phyloP scores from a whole-genome alignment of 108 stramenopile genomes.

The Chaetoceros tenuissimus region DNA sequence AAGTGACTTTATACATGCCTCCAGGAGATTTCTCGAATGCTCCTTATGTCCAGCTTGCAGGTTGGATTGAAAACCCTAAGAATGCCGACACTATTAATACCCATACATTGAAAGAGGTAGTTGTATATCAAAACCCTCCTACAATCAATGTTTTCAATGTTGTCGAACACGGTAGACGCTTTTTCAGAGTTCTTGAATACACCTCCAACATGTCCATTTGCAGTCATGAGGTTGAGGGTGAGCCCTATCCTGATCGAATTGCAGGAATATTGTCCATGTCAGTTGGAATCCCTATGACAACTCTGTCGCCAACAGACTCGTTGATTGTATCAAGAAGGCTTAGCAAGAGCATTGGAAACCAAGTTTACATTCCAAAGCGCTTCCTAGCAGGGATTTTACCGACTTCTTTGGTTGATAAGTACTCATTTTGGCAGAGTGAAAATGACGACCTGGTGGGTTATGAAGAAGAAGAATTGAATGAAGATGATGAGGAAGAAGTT shows the following conservation, averaged over 20 bases:
- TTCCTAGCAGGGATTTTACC: conserved; percentile 91
- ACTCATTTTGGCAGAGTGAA: conserved; percentile 95
- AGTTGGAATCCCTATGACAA: conserved; percentile 84
- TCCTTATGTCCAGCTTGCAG: conserved; percentile 78
- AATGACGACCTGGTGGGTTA: conserved; percentile 87
- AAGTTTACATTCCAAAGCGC: conserved; percentile 78
- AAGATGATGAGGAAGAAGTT: conserved; percentile 33
- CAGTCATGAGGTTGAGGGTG: conserved; percentile 83
- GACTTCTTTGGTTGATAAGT: conserved; percentile 84
- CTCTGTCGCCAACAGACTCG: conserved; percentile 63
- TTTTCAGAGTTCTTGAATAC: conserved; percentile 88
- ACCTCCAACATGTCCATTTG: conserved; percentile 86
- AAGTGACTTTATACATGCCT: conserved; percentile 82
- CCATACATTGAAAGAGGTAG: conserved; percentile 93
- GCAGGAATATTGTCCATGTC: conserved; percentile 79
- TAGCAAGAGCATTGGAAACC: conserved; percentile 72
- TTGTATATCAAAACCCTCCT: conserved; percentile 89
- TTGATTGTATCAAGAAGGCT: conserved; percentile 82
- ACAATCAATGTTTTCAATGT: conserved; percentile 93
- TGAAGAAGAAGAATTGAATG: conserved; percentile 35
- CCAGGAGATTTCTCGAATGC: conserved; percentile 67
- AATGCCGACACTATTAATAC: conserved; percentile 36
- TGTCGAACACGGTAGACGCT: conserved; percentile 91
- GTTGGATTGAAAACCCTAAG: conserved; percentile 81
- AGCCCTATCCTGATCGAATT: conserved; percentile 85